Evolutionary conservation across 1,284 basidiomycete genomes (phyloP), one percentile per base, ranked within the genome.

Genomic region (Porodaedalea pini): DNA sequence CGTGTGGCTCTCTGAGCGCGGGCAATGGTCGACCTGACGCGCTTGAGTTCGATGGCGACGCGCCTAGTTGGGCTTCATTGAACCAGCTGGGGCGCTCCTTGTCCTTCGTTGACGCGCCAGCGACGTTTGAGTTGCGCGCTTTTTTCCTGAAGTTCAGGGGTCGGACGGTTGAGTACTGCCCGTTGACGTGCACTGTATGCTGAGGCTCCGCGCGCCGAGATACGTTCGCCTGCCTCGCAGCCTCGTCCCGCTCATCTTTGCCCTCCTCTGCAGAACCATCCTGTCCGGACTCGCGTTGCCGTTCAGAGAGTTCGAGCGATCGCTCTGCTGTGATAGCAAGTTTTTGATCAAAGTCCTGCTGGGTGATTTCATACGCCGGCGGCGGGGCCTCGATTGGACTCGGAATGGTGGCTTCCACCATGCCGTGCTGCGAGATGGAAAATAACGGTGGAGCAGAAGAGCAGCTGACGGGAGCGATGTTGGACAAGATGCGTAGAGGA

Each of bases 321-420:
- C 71, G 62, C 51, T 79, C 70, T 8, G 78, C 56, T 5, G 76
- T 76, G 34, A 70, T 69, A 1, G 74, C 67, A 43, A 78, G 71
- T 67, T 85, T 87, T 45, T 71, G 76, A 67, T 86, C 81, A 43
- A 78, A 80, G 59, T 82, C 80, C 59, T 78, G 74, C 51, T 82
- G 73, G 64, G 74, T 80, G 71, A 61, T 71, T 70, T 73, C 79
- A 75, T 72, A 87, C 63, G 72, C 77, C 65, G 70, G 78, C 39
- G 74, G 77, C 25, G 75, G 75, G 13, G 68, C 44, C 25, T 52
- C 48, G 32, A 53, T 27, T n/a, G 51, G 52, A 36, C 57, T 55
- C 5, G 45, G 40, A 37, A n/a, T 47, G 11, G 49, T n/a, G 2
- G 34, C 34, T 5, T 44, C 41, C 19, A 25, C n/a, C 23, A 57